phyloP scores from a whole-genome alignment of 148 eudicot species.

The Suaeda aralocaspica region DNA sequence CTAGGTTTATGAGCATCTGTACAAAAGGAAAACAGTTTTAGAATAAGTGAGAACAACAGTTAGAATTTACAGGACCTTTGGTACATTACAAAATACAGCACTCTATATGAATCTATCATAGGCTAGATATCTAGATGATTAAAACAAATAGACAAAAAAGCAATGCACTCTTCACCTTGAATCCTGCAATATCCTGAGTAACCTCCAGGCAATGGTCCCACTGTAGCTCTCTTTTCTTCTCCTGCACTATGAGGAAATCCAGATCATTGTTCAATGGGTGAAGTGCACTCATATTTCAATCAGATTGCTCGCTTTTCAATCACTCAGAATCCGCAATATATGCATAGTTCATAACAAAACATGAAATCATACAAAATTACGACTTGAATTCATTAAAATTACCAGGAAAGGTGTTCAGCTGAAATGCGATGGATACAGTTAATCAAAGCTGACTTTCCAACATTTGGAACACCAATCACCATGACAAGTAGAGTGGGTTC shows the following conservation, averaged over 20 bases:
- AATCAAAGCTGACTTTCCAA: conserved; percentile 92
- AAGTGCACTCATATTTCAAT: not conserved
- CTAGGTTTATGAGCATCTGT: conserved; percentile 94
- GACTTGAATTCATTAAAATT: too few relatives aligned
- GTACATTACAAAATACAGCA: not conserved
- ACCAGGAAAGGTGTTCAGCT: conserved; percentile 66
- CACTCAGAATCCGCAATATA: not conserved
- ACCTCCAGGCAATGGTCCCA: conserved; percentile 99
- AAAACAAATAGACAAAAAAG: not conserved
- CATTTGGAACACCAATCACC: conserved; percentile 98
- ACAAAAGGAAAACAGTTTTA: conserved; percentile 16
- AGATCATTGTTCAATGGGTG: conserved; percentile 21
- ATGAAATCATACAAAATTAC: conserved; percentile 33
- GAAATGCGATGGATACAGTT: conserved; percentile 88
- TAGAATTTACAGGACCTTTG: too few relatives aligned
- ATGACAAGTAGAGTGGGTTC: conserved; percentile 91
- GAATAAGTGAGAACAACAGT: too few relatives aligned
- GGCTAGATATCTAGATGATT: too few relatives aligned
- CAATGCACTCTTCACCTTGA: conserved; percentile 46
- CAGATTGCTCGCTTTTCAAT: not conserved
- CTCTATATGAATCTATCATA: not conserved
- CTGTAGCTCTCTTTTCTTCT: conserved; percentile 77
- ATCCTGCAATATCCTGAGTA: conserved; percentile 99
- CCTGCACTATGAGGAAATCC: conserved; percentile 66
- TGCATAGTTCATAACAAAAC: not conserved